Evolutionary conservation across 2,329 filamentous ascomycete genomes (phyloP).

Genomic region (Rhynchosporium agropyri): DNA sequence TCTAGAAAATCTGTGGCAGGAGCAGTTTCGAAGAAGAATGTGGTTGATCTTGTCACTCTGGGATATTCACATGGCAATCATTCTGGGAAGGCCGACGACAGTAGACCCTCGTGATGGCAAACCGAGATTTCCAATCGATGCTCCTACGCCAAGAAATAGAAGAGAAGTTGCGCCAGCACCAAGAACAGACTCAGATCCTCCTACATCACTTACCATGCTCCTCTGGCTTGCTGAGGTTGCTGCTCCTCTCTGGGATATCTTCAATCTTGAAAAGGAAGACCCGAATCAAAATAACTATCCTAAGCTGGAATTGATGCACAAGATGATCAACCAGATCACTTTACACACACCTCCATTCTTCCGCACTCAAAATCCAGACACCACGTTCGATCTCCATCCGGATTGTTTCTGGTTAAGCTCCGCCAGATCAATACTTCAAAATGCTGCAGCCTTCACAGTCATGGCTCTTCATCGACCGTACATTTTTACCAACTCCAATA

Average conservation of each 20-base stretch:
- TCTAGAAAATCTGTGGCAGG: slow-evolving; percentile 60
- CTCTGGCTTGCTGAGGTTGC: slow-evolving; percentile 55
- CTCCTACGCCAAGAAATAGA: slow-evolving; percentile 51
- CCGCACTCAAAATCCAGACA: slow-evolving; percentile 58
- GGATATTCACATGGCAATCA: slow-evolving; percentile 44
- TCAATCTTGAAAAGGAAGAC: slow-evolving; percentile 55
- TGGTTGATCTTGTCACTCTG: slow-evolving; percentile 58
- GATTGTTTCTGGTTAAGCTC: slow-evolving; percentile 57
- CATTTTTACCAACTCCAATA: slow-evolving; percentile 58
- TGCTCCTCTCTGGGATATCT: slow-evolving; percentile 55
- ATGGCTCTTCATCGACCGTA: slow-evolving; percentile 65
- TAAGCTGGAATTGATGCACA: slow-evolving; percentile 57
- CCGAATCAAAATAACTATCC: slow-evolving; percentile 56
- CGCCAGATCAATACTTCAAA: slow-evolving; percentile 52
- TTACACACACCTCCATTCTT: slow-evolving; percentile 55
- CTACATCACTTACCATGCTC: slow-evolving; percentile 57
- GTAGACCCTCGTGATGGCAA: slow-evolving; percentile 53
- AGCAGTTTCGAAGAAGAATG: slow-evolving; percentile 57
- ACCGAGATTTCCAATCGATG: slow-evolving; percentile 57
- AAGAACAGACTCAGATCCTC: slow-evolving; percentile 51
- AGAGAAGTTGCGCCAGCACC: slow-evolving; percentile 52
- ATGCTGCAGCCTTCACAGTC: slow-evolving; percentile 53
- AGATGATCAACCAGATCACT: slow-evolving; percentile 52
- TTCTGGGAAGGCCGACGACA: slow-evolving; percentile 47
- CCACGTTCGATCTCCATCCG: slow-evolving; percentile 56